A percentile compares a stretch with the other conserved stretches of the same genome.
Evolutionary conservation across 179 eudicot genomes (phyloP).

Genomic region (Spinacia oleracea): DNA sequence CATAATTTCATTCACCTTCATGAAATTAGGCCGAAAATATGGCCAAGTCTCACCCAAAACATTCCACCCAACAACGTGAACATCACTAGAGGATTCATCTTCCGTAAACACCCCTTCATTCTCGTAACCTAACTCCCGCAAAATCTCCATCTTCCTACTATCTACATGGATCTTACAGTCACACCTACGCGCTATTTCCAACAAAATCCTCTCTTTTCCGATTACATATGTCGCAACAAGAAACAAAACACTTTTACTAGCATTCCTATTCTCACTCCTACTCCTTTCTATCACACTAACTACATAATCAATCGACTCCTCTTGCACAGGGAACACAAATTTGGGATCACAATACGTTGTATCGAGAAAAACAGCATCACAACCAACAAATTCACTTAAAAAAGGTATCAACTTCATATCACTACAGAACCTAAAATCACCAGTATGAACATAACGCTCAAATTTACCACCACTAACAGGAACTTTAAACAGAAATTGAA

Average conservation of each 20-base stretch:
- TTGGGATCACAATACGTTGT: constrained; percentile 92
- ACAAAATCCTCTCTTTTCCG: constrained; percentile 84
- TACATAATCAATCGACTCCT: constrained; percentile 79
- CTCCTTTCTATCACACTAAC: constrained; percentile 65
- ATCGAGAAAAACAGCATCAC: constrained; percentile 81
- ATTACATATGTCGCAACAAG: constrained; percentile 89
- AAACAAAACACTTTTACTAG: constrained; percentile 59
- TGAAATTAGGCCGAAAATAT: constrained; percentile 87
- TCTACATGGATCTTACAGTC: constrained; percentile 67
- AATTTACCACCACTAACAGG: constrained; percentile 42
- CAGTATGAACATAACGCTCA: constrained; percentile 88
- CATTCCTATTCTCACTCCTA: constrained; percentile 45
- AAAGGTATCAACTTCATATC: constrained; percentile 51
- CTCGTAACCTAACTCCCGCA: constrained; percentile 59
- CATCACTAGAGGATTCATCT: constrained; percentile 61
- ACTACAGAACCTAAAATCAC: constrained; percentile 74
- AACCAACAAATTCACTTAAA: constrained; percentile 63
- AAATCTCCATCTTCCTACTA: constrained; percentile 59
- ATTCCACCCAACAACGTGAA: constrained; percentile 98
- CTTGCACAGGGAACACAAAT: constrained; percentile 75
- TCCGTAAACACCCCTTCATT: constrained; percentile 62
- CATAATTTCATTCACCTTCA: constrained; percentile 73
- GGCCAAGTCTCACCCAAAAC: constrained; percentile 99
- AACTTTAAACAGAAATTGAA: constrained; percentile 69
- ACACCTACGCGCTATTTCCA: constrained; percentile 79